These are phyloP conservation scores for Fistulifera pelliculosa DNA, from an alignment of 108 stramenopile species.

Conservation along the genomic window DNA sequence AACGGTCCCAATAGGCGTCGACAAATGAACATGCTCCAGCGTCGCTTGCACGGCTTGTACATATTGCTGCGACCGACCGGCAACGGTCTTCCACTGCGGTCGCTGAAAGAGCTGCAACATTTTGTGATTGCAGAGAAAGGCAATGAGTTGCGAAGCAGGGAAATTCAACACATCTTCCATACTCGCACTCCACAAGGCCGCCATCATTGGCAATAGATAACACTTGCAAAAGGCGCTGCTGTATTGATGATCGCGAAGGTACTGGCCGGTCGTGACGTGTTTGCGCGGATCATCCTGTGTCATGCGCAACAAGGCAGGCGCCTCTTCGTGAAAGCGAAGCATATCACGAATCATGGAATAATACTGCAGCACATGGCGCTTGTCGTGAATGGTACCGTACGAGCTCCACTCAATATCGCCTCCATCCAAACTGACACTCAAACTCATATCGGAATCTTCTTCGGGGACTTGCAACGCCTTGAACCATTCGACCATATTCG, in stretches of 20 bases:
- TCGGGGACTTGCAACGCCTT: conserved; percentile 53
- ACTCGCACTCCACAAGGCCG: conserved; percentile 85
- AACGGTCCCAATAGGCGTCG: conserved; percentile 39
- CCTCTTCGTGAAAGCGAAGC: conserved; percentile 76
- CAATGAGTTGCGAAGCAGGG: conserved; percentile 75
- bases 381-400: conserved; percentile 62
- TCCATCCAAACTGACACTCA: conserved; percentile 78
- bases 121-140: conserved; percentile 91
- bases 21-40: conserved; percentile 36
- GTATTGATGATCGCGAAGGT: conserved; percentile 70
- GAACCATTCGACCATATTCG: conserved; percentile 89
- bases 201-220: conserved; percentile 94
- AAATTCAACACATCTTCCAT: conserved; percentile 77
- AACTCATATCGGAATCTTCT: conserved; percentile 80
- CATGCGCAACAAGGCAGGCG: conserved; percentile 50
- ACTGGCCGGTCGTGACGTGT: conserved; percentile 75
- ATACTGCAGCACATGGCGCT: conserved; percentile 55
- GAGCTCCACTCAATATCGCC: conserved; percentile 88
- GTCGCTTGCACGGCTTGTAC: conserved; percentile 49
- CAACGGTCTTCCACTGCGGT: conserved; percentile 85
- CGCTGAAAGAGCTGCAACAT: conserved; percentile 84
- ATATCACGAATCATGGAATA: conserved; percentile 78
- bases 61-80: conserved; percentile 66
- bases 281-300: conserved; percentile 59
- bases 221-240: conserved; percentile 60